A percentile compares a stretch with the other conserved stretches of the same genome.
These are phyloP conservation scores for Eucalyptus regnans DNA, from an alignment of 345 rosid genomes.

Conservation along the genomic window DNA sequence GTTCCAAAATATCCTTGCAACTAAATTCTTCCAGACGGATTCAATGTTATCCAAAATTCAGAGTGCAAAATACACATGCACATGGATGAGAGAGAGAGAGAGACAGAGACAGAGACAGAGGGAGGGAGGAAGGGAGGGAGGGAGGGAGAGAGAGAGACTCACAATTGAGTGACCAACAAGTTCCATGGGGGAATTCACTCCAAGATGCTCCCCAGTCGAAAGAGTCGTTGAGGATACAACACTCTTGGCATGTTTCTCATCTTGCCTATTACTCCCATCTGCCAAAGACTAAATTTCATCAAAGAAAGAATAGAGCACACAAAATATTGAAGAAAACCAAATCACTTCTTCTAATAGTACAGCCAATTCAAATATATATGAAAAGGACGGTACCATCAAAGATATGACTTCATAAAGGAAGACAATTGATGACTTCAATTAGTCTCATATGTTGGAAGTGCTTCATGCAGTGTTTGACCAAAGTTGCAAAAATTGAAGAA, in stretches of 20 bases:
- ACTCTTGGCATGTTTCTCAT: slow-evolving; percentile 5
- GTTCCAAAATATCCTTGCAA: not conserved
- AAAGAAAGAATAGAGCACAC: not conserved
- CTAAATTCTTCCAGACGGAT: not conserved
- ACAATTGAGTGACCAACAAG: slow-evolving; percentile 69
- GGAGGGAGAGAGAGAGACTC: not conserved
- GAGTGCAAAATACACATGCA: not conserved
- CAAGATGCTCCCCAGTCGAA: slow-evolving; percentile 15
- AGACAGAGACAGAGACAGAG: too few relatives aligned
- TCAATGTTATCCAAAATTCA: not conserved
- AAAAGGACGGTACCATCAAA: not conserved
- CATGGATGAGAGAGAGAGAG: not conserved
- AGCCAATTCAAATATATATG: not conserved
- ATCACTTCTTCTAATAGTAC: not conserved
- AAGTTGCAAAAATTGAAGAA: not conserved
- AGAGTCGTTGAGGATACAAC: slow-evolving; percentile 4
- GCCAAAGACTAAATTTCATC: not conserved
- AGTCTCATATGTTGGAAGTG: not conserved
- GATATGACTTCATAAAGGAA: not conserved
- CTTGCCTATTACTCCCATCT: slow-evolving; percentile 26
- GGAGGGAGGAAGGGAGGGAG: too few relatives aligned
- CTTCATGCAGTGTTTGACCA: not conserved
- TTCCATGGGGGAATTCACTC: slow-evolving; percentile 39
- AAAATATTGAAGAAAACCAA: not conserved
- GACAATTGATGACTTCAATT: not conserved